Evolutionary conservation across 2,329 filamentous ascomycete species (phyloP), one percentile per base, ranked within the genome.

Genomic region (Aspergillus texensis): DNA sequence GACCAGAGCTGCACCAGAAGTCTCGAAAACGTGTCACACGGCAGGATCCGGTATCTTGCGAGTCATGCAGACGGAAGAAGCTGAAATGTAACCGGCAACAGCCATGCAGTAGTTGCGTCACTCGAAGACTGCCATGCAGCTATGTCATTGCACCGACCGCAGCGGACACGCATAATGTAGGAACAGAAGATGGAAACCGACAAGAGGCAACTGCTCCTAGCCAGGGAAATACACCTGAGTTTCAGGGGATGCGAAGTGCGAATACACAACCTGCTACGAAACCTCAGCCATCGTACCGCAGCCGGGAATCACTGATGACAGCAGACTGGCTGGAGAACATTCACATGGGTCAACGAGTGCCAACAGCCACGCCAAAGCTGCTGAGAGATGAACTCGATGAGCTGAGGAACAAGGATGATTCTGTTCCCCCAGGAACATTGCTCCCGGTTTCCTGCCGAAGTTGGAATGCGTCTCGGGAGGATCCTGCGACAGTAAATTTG

Each of bases 31-130:
- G 67, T 8, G 46, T 62, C 28, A 65, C 66, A 10, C 58, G 77
- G 48, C 77, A 79, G 63, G 75, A 78, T 19, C 78, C 78, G 0
- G 77, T 80, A 1, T 80, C 78, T 0, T 80, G 78, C 56, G 73
- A 75, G 14, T 78, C 72, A 10, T 80, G 78, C 58, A 72, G 78
- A 3, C 68, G 70, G 65, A 77, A 78, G 66, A 79, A 85, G 78
- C 81, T 86, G 43, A 86, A 84, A 75, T 86, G 84, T 70, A 81
- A 85, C 69, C 81, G 84, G 4, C 79, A 79, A 53, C 73, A 79
- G 16, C 84, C 84, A 14, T 86, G 84, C 68, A 80, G 79, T 36
- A 81, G 81, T 63, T 86, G 84, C 67, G 70, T 63, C 0, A 59
- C 72, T 5, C 74, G 78, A 16, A 66, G 65, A 2, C 48, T 78